These are phyloP conservation scores for Globisporangium middletonii DNA, from an alignment of 352 stramenopile genomes.

Conservation along the genomic window DNA sequence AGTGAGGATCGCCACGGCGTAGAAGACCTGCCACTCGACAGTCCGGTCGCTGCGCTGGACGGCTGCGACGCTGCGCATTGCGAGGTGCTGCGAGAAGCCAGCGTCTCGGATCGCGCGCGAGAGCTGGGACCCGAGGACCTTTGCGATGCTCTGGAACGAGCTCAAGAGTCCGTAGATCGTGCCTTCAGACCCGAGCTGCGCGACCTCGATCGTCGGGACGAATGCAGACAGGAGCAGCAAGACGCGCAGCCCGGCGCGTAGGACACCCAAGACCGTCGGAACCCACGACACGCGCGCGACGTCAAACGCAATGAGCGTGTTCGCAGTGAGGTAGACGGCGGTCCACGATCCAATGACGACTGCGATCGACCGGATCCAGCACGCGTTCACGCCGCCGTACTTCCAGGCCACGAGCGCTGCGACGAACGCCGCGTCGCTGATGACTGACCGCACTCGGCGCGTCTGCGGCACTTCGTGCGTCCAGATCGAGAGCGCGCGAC, in stretches of 20 bases:
- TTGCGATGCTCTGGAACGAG: slow-evolving; percentile 27
- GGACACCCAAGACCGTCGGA: slow-evolving; percentile 9
- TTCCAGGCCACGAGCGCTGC: slow-evolving; percentile 19
- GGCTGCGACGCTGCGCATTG: too few species aligned
- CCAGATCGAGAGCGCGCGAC: slow-evolving; percentile 20
- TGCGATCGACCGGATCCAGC: slow-evolving; percentile 19
- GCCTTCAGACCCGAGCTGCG: slow-evolving; percentile 32
- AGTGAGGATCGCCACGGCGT: too few species aligned
- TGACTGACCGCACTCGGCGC: slow-evolving; percentile 14
- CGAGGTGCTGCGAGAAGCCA: too few species aligned
- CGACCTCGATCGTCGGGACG: slow-evolving; percentile 10
- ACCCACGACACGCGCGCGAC: slow-evolving; percentile 23
- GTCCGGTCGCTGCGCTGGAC: too few species aligned
- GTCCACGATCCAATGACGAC: slow-evolving; percentile 13
- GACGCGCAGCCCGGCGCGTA: slow-evolving; percentile 18
- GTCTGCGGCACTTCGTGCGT: slow-evolving; percentile 7
- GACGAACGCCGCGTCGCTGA: slow-evolving; percentile 22
- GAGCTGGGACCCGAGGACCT: slow-evolving; percentile 25
- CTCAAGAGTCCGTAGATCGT: slow-evolving; percentile 33
- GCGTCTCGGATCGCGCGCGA: too few species aligned
- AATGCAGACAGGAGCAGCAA: slow-evolving; percentile 28
- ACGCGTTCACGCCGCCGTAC: slow-evolving; percentile 12
- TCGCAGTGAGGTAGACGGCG: slow-evolving; percentile 6
- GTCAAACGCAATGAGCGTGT: slow-evolving; percentile 22
- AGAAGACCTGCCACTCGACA: too few species aligned